Conservation (phyloP, 495 filamentous ascomycete species). For the Diplogelasinospora grovesii region DNA sequence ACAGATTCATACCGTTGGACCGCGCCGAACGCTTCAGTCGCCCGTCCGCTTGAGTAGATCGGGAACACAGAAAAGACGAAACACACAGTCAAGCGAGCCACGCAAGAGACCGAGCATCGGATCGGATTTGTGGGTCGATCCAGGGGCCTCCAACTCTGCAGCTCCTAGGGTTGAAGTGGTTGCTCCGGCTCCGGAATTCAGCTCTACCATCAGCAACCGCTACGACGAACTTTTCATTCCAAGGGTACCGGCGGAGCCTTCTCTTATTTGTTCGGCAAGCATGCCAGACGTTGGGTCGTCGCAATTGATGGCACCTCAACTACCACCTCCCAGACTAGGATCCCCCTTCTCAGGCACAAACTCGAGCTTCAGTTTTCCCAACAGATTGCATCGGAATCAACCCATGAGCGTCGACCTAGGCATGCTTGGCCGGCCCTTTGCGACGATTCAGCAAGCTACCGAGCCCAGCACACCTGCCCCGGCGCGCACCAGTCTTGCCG, state of each 20-base stretch:
- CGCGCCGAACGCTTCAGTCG: slow-evolving; percentile 36
- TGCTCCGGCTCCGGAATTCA: slow-evolving; percentile 12
- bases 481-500: slow-evolving; percentile 32
- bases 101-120: slow-evolving; percentile 36
- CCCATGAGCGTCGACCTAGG: slow-evolving; percentile 34
- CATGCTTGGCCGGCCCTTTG: slow-evolving; percentile 39
- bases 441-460: slow-evolving; percentile 32
- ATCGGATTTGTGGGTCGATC: slow-evolving; percentile 26
- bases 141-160: slow-evolving; percentile 5
- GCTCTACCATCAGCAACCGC: slow-evolving; percentile 17
- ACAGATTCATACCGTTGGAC: slow-evolving; percentile 38
- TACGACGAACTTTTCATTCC: slow-evolving; percentile 28
- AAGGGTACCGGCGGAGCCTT: slow-evolving; percentile 15
- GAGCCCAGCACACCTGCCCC: slow-evolving; percentile 21
- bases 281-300: slow-evolving; percentile 17
- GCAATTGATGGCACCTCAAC: slow-evolving; percentile 15
- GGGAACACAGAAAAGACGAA: slow-evolving; percentile 40
- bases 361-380: slow-evolving; percentile 45
- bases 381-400: slow-evolving; percentile 32
- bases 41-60: slow-evolving; percentile 41
- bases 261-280: slow-evolving; percentile 11
- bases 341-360: slow-evolving; percentile 42
- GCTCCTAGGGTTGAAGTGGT: slow-evolving; percentile 2
- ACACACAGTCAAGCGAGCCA: slow-evolving; percentile 28
- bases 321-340: slow-evolving; percentile 36